Evolutionary conservation across 805 yeast genomes (phyloP).

Genomic region (Ogataea methylovora): DNA sequence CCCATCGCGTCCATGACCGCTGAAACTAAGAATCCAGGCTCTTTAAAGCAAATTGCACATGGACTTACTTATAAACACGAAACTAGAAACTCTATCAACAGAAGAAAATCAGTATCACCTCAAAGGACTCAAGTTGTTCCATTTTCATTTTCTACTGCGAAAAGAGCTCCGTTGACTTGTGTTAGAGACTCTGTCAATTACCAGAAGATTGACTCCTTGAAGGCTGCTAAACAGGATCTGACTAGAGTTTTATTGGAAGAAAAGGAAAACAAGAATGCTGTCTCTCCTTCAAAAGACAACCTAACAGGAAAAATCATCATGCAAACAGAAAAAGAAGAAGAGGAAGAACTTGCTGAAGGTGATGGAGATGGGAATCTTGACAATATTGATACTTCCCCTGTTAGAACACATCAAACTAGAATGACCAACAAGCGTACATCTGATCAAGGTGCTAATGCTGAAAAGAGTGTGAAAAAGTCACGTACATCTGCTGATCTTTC

Average conservation of each 20-base stretch:
- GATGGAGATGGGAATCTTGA: not conserved
- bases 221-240: slow-evolving; percentile 18
- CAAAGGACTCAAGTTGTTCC: slow-evolving; percentile 6
- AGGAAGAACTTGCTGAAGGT: slow-evolving; percentile 1
- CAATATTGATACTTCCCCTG: slow-evolving; percentile 16
- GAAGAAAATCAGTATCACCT: slow-evolving; percentile 18
- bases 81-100: slow-evolving; percentile 6
- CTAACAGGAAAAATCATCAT: not conserved
- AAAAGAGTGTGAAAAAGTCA: slow-evolving; percentile 10
- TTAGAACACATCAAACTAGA: slow-evolving; percentile 14
- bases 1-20: not conserved
- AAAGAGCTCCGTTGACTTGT: slow-evolving; percentile 18
- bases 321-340: slow-evolving; percentile 1
- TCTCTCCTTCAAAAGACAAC: slow-evolving; percentile 3
- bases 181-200: slow-evolving; percentile 11
- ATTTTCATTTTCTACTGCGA: slow-evolving; percentile 1
- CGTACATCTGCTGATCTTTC: too few relatives aligned
- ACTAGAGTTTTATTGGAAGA: slow-evolving; percentile 7
- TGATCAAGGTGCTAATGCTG: slow-evolving; percentile 10
- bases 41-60: slow-evolving; percentile 32
- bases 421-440: slow-evolving; percentile 10
- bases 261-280: not conserved
- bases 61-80: slow-evolving; percentile 36
- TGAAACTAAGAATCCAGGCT: not conserved
- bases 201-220: slow-evolving; percentile 8